Percentiles rank a stretch among this genome's conserved stretches.
Conservation (phyloP, 2,329 filamentous ascomycete genomes). For the Rhynchosporium secalis region DNA sequence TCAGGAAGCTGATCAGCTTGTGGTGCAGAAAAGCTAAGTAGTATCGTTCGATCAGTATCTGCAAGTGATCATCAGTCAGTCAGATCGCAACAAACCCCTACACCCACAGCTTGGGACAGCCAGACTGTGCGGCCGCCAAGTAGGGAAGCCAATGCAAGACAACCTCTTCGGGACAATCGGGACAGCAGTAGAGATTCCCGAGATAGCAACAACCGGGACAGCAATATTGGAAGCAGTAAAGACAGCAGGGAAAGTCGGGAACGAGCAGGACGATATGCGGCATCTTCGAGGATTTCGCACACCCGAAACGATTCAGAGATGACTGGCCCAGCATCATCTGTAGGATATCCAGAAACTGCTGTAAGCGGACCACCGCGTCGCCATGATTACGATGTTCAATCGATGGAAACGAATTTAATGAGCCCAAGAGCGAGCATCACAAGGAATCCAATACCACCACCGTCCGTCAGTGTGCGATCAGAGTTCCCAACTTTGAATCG, state of each 20-base stretch:
- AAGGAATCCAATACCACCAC: constrained; percentile 86
- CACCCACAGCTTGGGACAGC: constrained; percentile 68
- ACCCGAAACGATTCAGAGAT: constrained; percentile 76
- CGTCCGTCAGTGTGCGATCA: constrained; percentile 90
- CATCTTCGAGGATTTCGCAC: constrained; percentile 47
- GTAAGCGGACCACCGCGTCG: constrained; percentile 68
- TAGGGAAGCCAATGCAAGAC: constrained; percentile 42
- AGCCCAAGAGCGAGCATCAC: constrained; percentile 67
- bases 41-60: constrained; percentile 82
- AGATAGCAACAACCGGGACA: constrained; percentile 36
- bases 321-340: constrained; percentile 71
- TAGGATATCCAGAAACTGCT: constrained; percentile 75
- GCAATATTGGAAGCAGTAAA: constrained; percentile 38
- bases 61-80: constrained; percentile 57
- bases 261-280: constrained; percentile 46
- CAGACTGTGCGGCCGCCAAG: constrained; percentile 57
- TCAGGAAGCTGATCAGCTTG: constrained; percentile 29
- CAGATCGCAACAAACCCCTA: constrained; percentile 50
- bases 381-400: constrained; percentile 94
- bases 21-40: constrained; percentile 83
- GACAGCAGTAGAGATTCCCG: constrained; percentile 40
- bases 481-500: constrained; percentile 94
- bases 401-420: constrained; percentile 84
- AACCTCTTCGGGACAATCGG: constrained; percentile 42
- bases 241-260: constrained; percentile 50